Percentiles rank a stretch among this genome's conserved stretches.
Evolutionary conservation across 805 yeast genomes (phyloP).

Genomic region (Wickerhamomyces chambardii): DNA sequence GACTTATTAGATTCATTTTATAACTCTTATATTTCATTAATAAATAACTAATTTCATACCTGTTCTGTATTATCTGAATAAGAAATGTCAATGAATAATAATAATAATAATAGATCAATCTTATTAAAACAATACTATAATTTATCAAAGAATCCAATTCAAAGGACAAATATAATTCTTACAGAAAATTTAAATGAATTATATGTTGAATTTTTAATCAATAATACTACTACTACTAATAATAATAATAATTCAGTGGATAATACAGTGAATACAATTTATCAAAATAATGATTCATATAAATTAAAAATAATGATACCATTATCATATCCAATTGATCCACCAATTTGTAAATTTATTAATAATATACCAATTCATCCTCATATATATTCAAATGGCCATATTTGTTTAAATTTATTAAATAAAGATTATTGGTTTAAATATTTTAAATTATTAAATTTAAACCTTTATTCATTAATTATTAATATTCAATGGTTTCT

Average conservation of each 20-base stretch:
- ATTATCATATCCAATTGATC: constrained; percentile 43
- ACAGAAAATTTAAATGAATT: background rate
- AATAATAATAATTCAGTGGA: no score
- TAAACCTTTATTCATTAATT: background rate
- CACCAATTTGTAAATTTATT: constrained; percentile 49
- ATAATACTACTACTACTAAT: background rate
- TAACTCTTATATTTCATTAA: no score
- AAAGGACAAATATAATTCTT: no score
- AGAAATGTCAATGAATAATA: no score
- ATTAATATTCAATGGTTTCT: background rate
- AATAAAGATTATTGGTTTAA: background rate
- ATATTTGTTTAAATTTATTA: constrained; percentile 58
- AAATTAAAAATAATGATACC: constrained; percentile 31
- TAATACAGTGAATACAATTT: no score
- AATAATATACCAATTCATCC: constrained; percentile 57
- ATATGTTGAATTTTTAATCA: background rate
- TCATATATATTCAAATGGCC: constrained; percentile 69
- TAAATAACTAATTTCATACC: no score
- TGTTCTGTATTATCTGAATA: no score
- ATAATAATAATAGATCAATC: background rate
- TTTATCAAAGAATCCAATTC: background rate
- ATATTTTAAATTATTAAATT: no score
- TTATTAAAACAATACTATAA: no score
- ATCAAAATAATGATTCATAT: no score
- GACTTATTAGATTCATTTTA: no score